Percentiles rank a stretch among this genome's conserved stretches.
Conservation (phyloP, 2,329 filamentous ascomycete genomes). For the Trichoderma afroharzianum region DNA sequence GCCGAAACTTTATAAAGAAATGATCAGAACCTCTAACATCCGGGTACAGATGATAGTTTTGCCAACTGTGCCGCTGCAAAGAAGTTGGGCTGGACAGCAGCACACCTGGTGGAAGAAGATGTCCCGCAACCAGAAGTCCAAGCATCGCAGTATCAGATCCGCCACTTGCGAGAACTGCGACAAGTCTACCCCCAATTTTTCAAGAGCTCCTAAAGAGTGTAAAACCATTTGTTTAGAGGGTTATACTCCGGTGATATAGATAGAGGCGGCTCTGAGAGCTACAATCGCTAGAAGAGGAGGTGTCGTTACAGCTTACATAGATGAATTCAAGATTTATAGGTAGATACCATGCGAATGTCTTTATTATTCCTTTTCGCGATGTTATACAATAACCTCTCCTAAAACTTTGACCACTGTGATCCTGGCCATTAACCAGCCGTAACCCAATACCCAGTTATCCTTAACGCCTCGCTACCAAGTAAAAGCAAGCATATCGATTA, state of each 20-base stretch:
- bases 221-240: not conserved
- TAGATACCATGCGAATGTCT: not conserved
- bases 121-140: constrained; percentile 59
- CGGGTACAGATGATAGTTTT: constrained; percentile 71
- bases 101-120: constrained; percentile 78
- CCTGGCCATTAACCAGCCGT: not conserved
- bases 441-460: not conserved
- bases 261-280: not conserved
- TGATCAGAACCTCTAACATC: not conserved
- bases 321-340: not conserved
- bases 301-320: not conserved
- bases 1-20: not conserved
- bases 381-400: not conserved
- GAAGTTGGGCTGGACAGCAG: constrained; percentile 79
- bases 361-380: not conserved
- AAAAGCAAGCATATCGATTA: constrained; percentile 5
- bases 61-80: constrained; percentile 76
- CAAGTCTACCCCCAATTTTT: constrained; percentile 81
- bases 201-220: constrained; percentile 44
- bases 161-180: constrained; percentile 70
- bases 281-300: not conserved
- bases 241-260: not conserved
- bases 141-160: constrained; percentile 72
- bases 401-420: not conserved
- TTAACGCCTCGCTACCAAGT: constrained; percentile 31